Evolutionary conservation across 768 basidiomycete genomes (phyloP), one percentile per base, ranked within the genome.

Genomic region (Boletus coccyginus): DNA sequence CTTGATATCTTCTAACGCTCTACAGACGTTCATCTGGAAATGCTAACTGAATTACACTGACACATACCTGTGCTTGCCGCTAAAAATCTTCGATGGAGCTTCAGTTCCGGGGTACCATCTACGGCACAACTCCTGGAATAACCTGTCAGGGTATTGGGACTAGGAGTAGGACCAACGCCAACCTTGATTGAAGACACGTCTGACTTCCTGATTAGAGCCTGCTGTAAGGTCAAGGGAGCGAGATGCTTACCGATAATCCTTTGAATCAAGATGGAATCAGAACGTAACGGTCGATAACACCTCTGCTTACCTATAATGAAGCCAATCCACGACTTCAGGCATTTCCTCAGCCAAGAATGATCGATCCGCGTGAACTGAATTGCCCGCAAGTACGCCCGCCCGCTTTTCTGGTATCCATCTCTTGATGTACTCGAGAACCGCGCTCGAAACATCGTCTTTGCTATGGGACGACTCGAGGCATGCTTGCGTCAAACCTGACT

Each of bases 181-280:
- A 84, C 90, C 77, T 92, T 92, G 59, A 93, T 79, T 0, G 92
- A 88, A 43, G 91, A 92, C 38, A 93, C 92, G 58, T 93, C 91
- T 92, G 31, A 17, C 2, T 19, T 36, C 19, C 31, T 21, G n/a
- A 12, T 52, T 10, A 47, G 47, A 47, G 27, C 27, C 19, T 2
- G 16, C 5, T 9, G 3, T 17, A 16, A 7, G 21, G 24, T 8
- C 1, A 53, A 41, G 21, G 3, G n/a, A 24, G 14, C 21, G 31
- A 31, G 29, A 2, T 12, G 76, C 88, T 66, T 53, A 87, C 89
- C 90, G 54, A 91, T 82, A 55, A 91, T 85, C 38, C 89, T 90
- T 44, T 12, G 39, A 46, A 39, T 2, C 9, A 27, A 57, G 9
- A 48, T 41, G 21, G 31, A 9, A 8, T 40, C n/a, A 32, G n/a